These are phyloP conservation scores for Rutidosis leptorrhynchoides DNA, from an alignment of 129 eudicot species.

Conservation along the genomic window DNA sequence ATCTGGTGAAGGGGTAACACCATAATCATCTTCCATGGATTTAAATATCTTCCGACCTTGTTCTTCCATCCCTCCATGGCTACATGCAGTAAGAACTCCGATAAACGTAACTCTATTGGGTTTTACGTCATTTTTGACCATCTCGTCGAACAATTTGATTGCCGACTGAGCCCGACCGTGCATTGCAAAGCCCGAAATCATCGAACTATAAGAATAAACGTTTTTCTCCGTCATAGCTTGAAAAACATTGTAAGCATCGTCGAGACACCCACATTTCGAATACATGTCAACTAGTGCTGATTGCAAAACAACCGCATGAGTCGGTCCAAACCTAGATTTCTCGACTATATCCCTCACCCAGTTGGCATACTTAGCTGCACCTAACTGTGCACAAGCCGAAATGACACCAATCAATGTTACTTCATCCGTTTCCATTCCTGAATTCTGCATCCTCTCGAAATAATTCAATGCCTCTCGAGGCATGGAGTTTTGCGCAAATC, in stretches of 20 bases:
- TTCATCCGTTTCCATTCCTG: constrained; percentile 47
- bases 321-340: constrained; percentile 37
- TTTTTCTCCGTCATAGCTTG: constrained; percentile 36
- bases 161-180: constrained; percentile 55
- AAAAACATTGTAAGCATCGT: constrained; percentile 48
- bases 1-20: constrained; percentile 47
- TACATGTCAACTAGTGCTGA: constrained; percentile 69
- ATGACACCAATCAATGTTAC: constrained; percentile 56
- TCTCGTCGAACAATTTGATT: constrained; percentile 46
- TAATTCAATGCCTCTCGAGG: constrained; percentile 52
- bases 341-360: constrained; percentile 58
- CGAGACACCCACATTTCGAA: constrained; percentile 51
- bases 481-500: constrained; percentile 48
- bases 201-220: constrained; percentile 54
- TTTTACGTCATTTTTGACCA: constrained; percentile 49
- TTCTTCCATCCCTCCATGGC: constrained; percentile 56
- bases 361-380: constrained; percentile 47
- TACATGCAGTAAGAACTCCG: constrained; percentile 65
- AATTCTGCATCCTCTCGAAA: constrained; percentile 49
- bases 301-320: constrained; percentile 39
- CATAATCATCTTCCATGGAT: constrained; percentile 44
- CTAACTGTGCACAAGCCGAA: constrained; percentile 62
- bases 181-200: constrained; percentile 58
- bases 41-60: constrained; percentile 43
- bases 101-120: constrained; percentile 58